Percentiles rank a stretch among this genome's conserved stretches.
Evolutionary conservation across 176 grass and related monocot genomes (phyloP).

Genomic region (Ananas comosus): DNA sequence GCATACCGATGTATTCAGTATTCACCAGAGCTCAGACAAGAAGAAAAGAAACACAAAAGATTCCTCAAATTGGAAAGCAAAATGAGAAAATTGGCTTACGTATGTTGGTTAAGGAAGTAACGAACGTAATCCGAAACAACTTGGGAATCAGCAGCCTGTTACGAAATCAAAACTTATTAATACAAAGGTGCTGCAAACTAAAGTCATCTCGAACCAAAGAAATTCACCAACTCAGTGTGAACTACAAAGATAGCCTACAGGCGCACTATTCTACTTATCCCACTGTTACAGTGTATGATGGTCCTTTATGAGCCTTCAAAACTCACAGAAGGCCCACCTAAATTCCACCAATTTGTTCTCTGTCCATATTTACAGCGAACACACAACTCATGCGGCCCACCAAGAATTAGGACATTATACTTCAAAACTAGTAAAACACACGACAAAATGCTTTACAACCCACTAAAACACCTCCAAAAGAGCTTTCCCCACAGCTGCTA

Average conservation of each 20-base stretch:
- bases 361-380: conserved; percentile 48
- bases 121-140: conserved; percentile 93
- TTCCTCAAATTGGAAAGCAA: conserved; percentile 1
- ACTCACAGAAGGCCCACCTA: conserved; percentile 31
- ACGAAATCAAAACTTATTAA: conserved; percentile 17
- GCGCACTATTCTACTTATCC: background rate
- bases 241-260: background rate
- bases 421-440: conserved; percentile 1
- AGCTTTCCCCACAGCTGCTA: background rate
- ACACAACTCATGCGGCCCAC: conserved; percentile 21
- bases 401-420: conserved; percentile 40
- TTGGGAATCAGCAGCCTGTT: conserved; percentile 89
- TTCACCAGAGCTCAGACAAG: background rate
- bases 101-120: conserved; percentile 95
- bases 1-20: background rate
- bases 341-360: conserved; percentile 31
- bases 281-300: conserved; percentile 17
- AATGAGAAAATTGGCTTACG: conserved; percentile 37
- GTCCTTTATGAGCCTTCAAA: conserved; percentile 22
- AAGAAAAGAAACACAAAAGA: background rate
- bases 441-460: background rate
- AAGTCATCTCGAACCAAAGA: background rate
- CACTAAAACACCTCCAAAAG: background rate
- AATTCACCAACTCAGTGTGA: background rate
- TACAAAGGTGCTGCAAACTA: background rate